phyloP scores from a whole-genome alignment of 1,139 yeast genomes.

The Kodamaea sp. region DNA sequence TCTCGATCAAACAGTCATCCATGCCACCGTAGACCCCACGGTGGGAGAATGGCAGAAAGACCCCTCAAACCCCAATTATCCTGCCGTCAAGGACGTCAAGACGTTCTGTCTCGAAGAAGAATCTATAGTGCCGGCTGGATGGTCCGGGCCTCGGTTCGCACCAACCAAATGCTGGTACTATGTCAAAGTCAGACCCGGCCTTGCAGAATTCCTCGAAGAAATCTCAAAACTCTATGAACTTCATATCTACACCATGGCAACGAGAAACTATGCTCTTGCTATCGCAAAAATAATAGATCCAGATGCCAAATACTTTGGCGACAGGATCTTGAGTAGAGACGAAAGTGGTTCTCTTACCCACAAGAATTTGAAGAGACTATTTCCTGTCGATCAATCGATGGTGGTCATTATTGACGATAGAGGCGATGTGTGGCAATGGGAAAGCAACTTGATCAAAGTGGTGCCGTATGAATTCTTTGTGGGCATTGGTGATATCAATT shows the following conservation, averaged over 20 bases:
- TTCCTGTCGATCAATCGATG: constrained; percentile 96
- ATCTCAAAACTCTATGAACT: constrained; percentile 74
- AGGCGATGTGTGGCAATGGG: constrained; percentile 99
- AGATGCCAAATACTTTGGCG: constrained; percentile 80
- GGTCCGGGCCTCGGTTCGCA: constrained; percentile 58
- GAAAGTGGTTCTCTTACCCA: constrained; percentile 93
- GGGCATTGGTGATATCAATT: constrained; percentile 96
- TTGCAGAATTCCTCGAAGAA: constrained; percentile 65
- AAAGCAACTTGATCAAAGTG: constrained; percentile 84
- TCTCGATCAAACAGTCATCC: constrained; percentile 95
- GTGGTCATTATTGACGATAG: constrained; percentile 96
- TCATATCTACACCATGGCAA: constrained; percentile 99
- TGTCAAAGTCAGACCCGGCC: constrained; percentile 89
- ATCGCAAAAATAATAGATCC: constrained; percentile 94
- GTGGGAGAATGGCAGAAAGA: constrained; percentile 96
- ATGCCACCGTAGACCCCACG: constrained; percentile 96
- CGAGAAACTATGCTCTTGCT: constrained; percentile 87
- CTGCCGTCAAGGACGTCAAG: constrained; percentile 78
- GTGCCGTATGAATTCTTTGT: constrained; percentile 95
- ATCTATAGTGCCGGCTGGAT: constrained; percentile 56
- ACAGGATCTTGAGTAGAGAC: constrained; percentile 87
- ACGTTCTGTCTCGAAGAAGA: constrained; percentile 80
- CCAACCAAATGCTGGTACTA: constrained; percentile 79
- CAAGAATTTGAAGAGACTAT: constrained; percentile 81
- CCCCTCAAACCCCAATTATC: constrained; percentile 79